phyloP scores from a whole-genome alignment of 202 grass and related monocot species.

The Zizania palustris region DNA sequence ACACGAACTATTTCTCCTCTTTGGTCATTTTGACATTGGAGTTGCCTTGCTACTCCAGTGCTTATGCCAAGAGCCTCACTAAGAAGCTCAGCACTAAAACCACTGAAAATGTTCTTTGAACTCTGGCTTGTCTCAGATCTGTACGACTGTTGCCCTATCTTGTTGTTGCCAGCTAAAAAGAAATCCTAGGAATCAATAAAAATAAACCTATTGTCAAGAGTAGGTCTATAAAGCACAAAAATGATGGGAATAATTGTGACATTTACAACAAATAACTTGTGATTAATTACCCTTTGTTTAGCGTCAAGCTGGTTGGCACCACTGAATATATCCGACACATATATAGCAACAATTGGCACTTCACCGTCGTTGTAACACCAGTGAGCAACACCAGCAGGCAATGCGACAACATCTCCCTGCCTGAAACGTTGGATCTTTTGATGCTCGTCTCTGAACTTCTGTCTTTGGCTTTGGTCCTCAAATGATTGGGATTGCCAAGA shows the following conservation, averaged over 20 bases:
- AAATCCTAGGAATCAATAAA: constrained; percentile 41
- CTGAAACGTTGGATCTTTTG: constrained; percentile 34
- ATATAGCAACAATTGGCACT: constrained; percentile 34
- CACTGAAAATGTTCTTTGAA: constrained; percentile 43
- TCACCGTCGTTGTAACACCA: constrained; percentile 63
- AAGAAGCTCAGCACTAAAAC: constrained; percentile 48
- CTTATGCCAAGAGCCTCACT: constrained; percentile 48
- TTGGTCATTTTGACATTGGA: constrained; percentile 25
- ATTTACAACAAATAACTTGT: not conserved
- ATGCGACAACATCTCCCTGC: constrained; percentile 44
- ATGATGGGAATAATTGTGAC: not conserved
- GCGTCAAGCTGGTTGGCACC: constrained; percentile 52
- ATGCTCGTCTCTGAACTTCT: constrained; percentile 40
- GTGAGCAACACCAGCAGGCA: constrained; percentile 43
- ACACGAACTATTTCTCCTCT: not conserved
- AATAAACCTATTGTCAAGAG: not conserved
- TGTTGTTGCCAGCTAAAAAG: constrained; percentile 43
- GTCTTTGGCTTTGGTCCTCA: constrained; percentile 16
- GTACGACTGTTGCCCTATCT: constrained; percentile 16
- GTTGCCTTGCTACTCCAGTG: constrained; percentile 39
- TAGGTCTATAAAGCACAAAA: not conserved
- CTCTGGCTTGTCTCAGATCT: constrained; percentile 3
- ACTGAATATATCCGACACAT: constrained; percentile 41
- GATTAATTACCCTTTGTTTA: constrained; percentile 31
- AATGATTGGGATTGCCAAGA: not conserved